Evolutionary conservation across 352 stramenopile genomes (phyloP).

Genomic region (Phytophthora fragariaefolia): DNA sequence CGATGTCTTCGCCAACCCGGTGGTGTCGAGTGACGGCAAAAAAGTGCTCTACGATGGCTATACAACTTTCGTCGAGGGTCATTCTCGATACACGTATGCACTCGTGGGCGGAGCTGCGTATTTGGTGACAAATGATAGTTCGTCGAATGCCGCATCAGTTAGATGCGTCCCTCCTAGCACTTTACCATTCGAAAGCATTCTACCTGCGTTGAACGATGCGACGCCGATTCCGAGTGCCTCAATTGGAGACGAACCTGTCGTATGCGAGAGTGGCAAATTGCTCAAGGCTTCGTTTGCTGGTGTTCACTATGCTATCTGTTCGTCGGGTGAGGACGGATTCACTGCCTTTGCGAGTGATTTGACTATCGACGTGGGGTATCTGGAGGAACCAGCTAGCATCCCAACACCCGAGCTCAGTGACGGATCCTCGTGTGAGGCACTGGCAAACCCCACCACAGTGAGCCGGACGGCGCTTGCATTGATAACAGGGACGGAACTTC

Average conservation of each 20-base stretch:
- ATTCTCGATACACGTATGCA: conserved; percentile 33
- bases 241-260: conserved; percentile 17
- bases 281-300: conserved; percentile 39
- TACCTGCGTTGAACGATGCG: conserved; percentile 22
- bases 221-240: conserved; percentile 20
- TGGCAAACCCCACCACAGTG: conserved; percentile 7
- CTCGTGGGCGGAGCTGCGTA: conserved; percentile 36
- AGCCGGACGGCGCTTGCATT: conserved; percentile 18
- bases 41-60: conserved; percentile 37
- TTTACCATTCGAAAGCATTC: conserved; percentile 30
- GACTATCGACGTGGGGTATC: conserved; percentile 39
- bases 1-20: conserved; percentile 36
- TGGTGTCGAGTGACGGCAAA: conserved; percentile 24
- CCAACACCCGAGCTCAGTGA: conserved; percentile 3
- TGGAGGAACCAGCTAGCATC: conserved; percentile 11
- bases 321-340: conserved; percentile 24
- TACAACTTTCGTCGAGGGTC: conserved; percentile 31
- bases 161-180: conserved; percentile 24
- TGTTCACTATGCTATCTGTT: conserved; percentile 37
- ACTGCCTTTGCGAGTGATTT: conserved; percentile 36
- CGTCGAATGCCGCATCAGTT: conserved; percentile 10
- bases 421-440: conserved; percentile 7
- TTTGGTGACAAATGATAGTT: conserved; percentile 26
- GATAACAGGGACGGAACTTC: conserved; percentile 17
- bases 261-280: conserved; percentile 34